Evolutionary conservation across 495 filamentous ascomycete species (phyloP).

Genomic region (Hyaloscypha hepaticicola): DNA sequence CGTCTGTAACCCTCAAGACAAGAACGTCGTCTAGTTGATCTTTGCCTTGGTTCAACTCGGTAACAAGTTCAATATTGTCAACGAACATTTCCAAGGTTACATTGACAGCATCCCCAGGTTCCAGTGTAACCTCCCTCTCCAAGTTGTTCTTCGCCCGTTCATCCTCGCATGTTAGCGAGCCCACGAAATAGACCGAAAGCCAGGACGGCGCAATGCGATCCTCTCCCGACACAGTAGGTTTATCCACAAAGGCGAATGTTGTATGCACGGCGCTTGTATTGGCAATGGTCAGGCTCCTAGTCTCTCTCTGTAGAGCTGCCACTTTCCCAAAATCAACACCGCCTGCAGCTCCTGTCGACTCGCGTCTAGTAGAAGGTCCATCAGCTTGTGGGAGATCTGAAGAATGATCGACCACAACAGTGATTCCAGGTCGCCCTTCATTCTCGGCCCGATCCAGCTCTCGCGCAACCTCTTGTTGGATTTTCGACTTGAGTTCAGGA

Average conservation of each 20-base stretch:
- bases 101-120: constrained; percentile 79
- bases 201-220: constrained; percentile 53
- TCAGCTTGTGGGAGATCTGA: constrained; percentile 33
- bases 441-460: constrained; percentile 92
- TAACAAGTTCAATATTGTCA: constrained; percentile 59
- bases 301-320: constrained; percentile 61
- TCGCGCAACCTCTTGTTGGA: constrained; percentile 84
- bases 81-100: constrained; percentile 65
- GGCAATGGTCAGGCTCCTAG: constrained; percentile 72
- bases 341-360: constrained; percentile 29
- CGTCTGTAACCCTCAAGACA: constrained; percentile 80
- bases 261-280: constrained; percentile 85
- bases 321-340: constrained; percentile 74
- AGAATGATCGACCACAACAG: constrained; percentile 73
- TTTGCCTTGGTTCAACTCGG: constrained; percentile 66
- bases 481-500: constrained; percentile 72
- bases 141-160: constrained; percentile 36
- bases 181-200: constrained; percentile 64
- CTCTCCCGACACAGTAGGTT: constrained; percentile 49
- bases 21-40: constrained; percentile 77
- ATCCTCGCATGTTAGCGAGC: constrained; percentile 37
- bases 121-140: constrained; percentile 55
- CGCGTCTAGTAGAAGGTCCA: constrained; percentile 17
- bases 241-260: constrained; percentile 70
- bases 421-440: constrained; percentile 80